A percentile compares a stretch with the other conserved stretches of the same genome.
phyloP scores from a whole-genome alignment of 441 rosid genomes.

The Populus hybrid region DNA sequence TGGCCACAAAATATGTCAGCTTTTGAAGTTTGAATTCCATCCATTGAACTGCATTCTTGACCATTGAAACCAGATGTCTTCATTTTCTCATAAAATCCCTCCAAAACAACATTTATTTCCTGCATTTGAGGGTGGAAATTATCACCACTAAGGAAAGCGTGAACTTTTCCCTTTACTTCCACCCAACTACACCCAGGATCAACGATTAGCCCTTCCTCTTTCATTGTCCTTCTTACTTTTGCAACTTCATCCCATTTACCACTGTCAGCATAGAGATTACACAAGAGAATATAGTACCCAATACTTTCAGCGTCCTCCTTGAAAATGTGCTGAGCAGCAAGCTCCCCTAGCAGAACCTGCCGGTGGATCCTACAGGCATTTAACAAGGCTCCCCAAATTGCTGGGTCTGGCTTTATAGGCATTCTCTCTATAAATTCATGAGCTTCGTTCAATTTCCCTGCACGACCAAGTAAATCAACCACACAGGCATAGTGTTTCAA shows the following conservation, averaged over 20 bases:
- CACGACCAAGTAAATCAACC: constrained; percentile 87
- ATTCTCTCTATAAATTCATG: constrained; percentile 61
- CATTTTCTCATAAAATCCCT: constrained; percentile 75
- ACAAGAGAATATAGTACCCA: constrained; percentile 68
- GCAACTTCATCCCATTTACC: constrained; percentile 79
- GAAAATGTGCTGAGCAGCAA: constrained; percentile 71
- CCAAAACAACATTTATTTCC: constrained; percentile 62
- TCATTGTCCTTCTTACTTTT: constrained; percentile 67
- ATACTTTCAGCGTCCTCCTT: constrained; percentile 50
- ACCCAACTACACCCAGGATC: constrained; percentile 99
- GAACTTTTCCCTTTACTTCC: constrained; percentile 82
- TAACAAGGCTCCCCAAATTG: constrained; percentile 93
- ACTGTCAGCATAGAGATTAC: constrained; percentile 67
- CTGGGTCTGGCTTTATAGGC: constrained; percentile 73
- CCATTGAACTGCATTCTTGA: constrained; percentile 30
- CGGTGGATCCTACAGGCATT: constrained; percentile 78
- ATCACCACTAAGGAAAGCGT: constrained; percentile 82
- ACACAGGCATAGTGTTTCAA: constrained; percentile 85
- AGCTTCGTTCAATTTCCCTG: constrained; percentile 68
- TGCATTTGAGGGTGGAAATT: constrained; percentile 63
- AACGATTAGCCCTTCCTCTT: constrained; percentile 61
- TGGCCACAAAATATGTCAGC: constrained; percentile 88
- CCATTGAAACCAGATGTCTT: constrained; percentile 34
- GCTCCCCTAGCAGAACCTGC: constrained; percentile 64
- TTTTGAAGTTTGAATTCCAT: constrained; percentile 54